These are phyloP conservation scores for Bassia scoparia DNA, from an alignment of 148 eudicot genomes.

Conservation along the genomic window DNA sequence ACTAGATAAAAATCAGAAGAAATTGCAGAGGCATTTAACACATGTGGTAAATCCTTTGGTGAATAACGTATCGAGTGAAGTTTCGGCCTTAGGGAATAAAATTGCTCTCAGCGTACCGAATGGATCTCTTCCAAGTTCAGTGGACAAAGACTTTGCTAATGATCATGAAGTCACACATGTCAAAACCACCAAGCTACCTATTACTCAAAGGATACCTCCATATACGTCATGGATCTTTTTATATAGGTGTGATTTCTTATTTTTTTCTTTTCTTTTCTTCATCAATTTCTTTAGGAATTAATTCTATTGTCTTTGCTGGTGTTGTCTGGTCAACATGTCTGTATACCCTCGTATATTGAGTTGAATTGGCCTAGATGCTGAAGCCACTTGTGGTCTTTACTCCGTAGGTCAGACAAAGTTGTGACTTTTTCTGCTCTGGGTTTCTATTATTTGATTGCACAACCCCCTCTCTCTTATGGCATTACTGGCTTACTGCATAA, in stretches of 20 bases:
- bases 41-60: conserved; percentile 28
- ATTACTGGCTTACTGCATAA: background rate
- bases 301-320: background rate
- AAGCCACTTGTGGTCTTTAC: background rate
- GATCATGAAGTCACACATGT: conserved; percentile 44
- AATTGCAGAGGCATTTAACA: conserved; percentile 43
- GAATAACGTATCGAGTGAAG: conserved; percentile 32
- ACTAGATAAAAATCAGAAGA: conserved; percentile 46
- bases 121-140: conserved; percentile 45
- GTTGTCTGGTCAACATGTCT: background rate
- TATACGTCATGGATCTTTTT: conserved; percentile 82
- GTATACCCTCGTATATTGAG: background rate
- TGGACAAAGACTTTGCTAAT: conserved; percentile 40
- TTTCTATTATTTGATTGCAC: background rate
- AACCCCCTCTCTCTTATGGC: background rate
- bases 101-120: conserved; percentile 41
- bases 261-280: background rate
- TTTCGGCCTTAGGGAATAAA: conserved; percentile 45
- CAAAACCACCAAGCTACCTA: conserved; percentile 54
- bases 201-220: conserved; percentile 56
- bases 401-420: background rate
- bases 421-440: background rate
- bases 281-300: background rate
- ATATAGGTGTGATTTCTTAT: conserved; percentile 44
- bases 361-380: background rate